Conservation (phyloP, 768 basidiomycete species). For the Chalciporus sphaerocephalus region DNA sequence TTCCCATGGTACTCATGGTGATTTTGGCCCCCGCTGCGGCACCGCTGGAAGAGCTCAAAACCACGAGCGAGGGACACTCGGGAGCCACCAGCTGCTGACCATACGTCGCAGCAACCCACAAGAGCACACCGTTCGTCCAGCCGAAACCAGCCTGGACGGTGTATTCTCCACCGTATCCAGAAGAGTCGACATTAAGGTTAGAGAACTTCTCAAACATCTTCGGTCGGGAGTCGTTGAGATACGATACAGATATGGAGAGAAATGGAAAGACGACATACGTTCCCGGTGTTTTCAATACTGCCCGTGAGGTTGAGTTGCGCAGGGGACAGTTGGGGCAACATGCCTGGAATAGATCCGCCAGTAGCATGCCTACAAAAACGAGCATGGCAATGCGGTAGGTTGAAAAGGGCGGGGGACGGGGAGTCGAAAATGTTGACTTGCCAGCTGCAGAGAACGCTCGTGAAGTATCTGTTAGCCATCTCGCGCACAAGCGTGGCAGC, state of each 20-base stretch:
- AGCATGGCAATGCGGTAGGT: too few relatives aligned
- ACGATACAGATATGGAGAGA: not conserved
- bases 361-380: slow-evolving; percentile 67
- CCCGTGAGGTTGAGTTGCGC: slow-evolving; percentile 64
- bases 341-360: slow-evolving; percentile 72
- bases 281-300: slow-evolving; percentile 65
- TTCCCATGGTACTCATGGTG: not conserved
- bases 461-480: slow-evolving; percentile 80
- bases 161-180: slow-evolving; percentile 83
- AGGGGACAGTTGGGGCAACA: slow-evolving; percentile 67
- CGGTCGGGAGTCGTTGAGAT: not conserved
- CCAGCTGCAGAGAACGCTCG: slow-evolving; percentile 88
- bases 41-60: slow-evolving; percentile 4
- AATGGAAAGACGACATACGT: slow-evolving; percentile 48
- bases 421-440: slow-evolving; percentile 29
- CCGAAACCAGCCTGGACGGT: slow-evolving; percentile 85
- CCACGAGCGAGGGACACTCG: slow-evolving; percentile 50
- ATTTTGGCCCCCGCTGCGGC: not conserved
- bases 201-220: slow-evolving; percentile 93
- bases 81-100: slow-evolving; percentile 58
- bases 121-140: slow-evolving; percentile 81
- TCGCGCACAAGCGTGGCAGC: slow-evolving; percentile 56
- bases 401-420: too few relatives aligned
- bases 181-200: slow-evolving; percentile 67
- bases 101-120: slow-evolving; percentile 71